A percentile compares a stretch with the other conserved stretches of the same genome.
Conservation (phyloP, 2,329 filamentous ascomycete genomes). For the Monilinia aucupariae region DNA sequence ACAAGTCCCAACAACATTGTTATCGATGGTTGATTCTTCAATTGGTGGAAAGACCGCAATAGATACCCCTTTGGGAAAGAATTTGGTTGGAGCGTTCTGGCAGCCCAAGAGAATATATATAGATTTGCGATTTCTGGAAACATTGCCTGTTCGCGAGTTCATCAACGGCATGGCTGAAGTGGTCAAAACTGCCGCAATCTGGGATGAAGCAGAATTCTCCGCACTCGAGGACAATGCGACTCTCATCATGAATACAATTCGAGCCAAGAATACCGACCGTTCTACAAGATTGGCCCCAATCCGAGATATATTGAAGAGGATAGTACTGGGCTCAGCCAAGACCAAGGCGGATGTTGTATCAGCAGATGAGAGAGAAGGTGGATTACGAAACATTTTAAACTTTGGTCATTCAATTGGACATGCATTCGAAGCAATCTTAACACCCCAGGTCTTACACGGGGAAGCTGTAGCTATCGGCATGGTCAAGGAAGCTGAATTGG, state of each 20-base stretch:
- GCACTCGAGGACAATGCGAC: conserved; percentile 76
- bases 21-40: conserved; percentile 97
- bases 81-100: conserved; percentile 93
- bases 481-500: conserved; percentile 94
- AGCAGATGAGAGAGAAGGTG: conserved; percentile 88
- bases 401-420: conserved; percentile 98
- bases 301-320: conserved; percentile 62
- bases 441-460: conserved; percentile 90
- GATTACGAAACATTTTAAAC: conserved; percentile 88
- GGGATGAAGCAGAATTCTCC: conserved; percentile 82
- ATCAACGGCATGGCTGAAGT: conserved; percentile 99
- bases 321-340: conserved; percentile 78
- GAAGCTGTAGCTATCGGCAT: conserved; percentile 96
- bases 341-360: conserved; percentile 95
- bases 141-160: conserved; percentile 83
- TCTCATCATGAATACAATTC: conserved; percentile 67
- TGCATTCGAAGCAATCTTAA: conserved; percentile 90
- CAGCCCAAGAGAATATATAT: conserved; percentile 93
- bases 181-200: conserved; percentile 95
- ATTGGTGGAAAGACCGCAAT: conserved; percentile 99
- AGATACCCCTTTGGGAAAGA: conserved; percentile 93
- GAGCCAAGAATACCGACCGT: conserved; percentile 49
- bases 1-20: conserved; percentile 88
- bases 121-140: conserved; percentile 86
- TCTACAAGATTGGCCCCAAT: conserved; percentile 62